phyloP scores from a whole-genome alignment of 169 alveolate species.

The Eimeria necatrix region DNA sequence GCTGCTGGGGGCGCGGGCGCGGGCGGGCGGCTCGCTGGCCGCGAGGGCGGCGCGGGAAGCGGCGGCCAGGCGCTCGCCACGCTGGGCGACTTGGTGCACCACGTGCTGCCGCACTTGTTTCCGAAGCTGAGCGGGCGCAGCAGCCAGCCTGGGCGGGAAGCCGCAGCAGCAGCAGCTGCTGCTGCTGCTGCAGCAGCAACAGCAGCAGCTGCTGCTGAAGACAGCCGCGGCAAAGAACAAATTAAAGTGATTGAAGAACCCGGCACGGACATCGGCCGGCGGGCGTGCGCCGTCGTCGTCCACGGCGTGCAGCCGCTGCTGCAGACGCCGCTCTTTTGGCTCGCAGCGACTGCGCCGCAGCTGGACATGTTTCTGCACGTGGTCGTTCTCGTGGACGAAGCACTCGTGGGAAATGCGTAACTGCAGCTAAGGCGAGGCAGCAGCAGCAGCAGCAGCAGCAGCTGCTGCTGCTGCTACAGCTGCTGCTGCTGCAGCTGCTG shows the following conservation, averaged over 20 bases:
- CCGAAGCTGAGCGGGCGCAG: conserved; percentile 53
- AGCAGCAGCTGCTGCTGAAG: not conserved
- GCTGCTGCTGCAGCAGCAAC: not conserved
- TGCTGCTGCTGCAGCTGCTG: not conserved
- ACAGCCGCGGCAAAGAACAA: conserved; percentile 21
- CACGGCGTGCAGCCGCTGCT: conserved; percentile 77
- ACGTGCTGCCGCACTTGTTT: conserved; percentile 71
- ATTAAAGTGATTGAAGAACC: conserved; percentile 11
- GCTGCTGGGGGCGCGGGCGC: not conserved
- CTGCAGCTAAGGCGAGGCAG: not conserved
- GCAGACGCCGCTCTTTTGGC: conserved; percentile 79
- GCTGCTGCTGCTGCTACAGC: not conserved
- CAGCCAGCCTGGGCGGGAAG: not conserved
- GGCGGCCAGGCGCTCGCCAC: conserved; percentile 55
- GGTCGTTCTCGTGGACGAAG: conserved; percentile 68
- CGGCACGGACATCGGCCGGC: not conserved
- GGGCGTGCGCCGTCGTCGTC: conserved; percentile 70
- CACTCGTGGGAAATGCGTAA: conserved; percentile 36
- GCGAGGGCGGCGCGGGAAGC: not conserved
- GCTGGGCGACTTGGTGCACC: conserved; percentile 77
- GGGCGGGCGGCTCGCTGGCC: too few relatives aligned
- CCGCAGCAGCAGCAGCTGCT: not conserved
- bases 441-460: not conserved
- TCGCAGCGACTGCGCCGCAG: conserved; percentile 62
- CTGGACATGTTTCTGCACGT: conserved; percentile 72